phyloP scores from a whole-genome alignment of 805 yeast species.

The Metschnikowia noctiluminum region DNA sequence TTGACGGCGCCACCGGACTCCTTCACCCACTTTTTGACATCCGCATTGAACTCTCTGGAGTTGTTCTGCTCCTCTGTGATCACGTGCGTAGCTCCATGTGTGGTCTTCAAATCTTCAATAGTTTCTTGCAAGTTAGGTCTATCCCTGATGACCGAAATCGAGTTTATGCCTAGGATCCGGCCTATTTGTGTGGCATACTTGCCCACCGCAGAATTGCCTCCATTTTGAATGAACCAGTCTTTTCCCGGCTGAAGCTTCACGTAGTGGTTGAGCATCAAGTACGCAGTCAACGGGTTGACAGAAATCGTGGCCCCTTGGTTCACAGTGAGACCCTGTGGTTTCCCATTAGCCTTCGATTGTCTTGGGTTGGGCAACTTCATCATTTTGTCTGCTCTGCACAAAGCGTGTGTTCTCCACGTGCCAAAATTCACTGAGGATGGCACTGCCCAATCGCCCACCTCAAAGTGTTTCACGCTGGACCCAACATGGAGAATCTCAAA shows the following conservation, averaged over 20 bases:
- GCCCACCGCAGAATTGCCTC: constrained; percentile 95
- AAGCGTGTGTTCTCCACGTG: constrained; percentile 84
- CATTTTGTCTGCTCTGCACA: constrained; percentile 50
- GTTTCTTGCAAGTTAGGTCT: constrained; percentile 71
- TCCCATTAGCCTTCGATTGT: constrained; percentile 42
- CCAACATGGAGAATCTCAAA: constrained; percentile 20
- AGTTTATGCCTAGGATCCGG: constrained; percentile 70
- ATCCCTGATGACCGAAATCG: constrained; percentile 84
- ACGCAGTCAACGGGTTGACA: constrained; percentile 93
- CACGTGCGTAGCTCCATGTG: constrained; percentile 81
- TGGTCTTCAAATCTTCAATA: constrained; percentile 46
- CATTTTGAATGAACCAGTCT: constrained; percentile 94
- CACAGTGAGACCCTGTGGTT: constrained; percentile 29
- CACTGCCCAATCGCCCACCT: constrained; percentile 74
- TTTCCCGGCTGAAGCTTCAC: constrained; percentile 54
- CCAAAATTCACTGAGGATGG: constrained; percentile 80
- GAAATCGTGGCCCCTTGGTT: constrained; percentile 82
- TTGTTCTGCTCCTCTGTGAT: constrained; percentile 84
- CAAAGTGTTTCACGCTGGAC: constrained; percentile 12
- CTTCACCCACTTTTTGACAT: constrained; percentile 52
- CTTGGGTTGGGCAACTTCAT: constrained; percentile 53
- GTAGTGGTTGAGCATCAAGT: constrained; percentile 76
- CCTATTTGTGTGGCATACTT: constrained; percentile 88
- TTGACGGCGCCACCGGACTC: constrained; percentile 53
- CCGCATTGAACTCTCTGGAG: constrained; percentile 61